Conservation (phyloP, 1,139 yeast genomes). For the Arxiozyma telluris region DNA sequence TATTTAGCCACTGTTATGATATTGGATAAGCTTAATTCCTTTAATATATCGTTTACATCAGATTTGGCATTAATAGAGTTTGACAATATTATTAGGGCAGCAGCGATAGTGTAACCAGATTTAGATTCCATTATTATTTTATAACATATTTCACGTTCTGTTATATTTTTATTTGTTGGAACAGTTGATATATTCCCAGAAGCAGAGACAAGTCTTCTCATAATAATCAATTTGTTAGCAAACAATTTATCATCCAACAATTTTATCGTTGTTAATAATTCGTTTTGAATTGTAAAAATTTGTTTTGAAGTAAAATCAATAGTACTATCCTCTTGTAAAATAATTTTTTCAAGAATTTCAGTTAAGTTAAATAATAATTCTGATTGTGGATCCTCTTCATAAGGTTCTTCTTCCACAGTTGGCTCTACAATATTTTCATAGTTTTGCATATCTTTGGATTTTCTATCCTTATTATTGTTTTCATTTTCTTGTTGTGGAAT, state of each 20-base stretch:
- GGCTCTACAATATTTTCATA: constrained; percentile 5
- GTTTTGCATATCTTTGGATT: constrained; percentile 7
- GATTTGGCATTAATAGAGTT: constrained; percentile 20
- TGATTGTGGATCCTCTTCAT: constrained; percentile 12
- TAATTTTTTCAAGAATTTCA: constrained; percentile 15
- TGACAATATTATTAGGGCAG: constrained; percentile 21
- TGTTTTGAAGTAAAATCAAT: constrained; percentile 9
- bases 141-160: constrained; percentile 14
- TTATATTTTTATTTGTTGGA: constrained; percentile 13
- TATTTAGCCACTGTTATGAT: constrained; percentile 9
- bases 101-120: constrained; percentile 20
- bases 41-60: constrained; percentile 15
- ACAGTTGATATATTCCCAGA: constrained; percentile 25
- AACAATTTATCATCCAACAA: constrained; percentile 16
- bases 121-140: constrained; percentile 8
- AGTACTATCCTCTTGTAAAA: constrained; percentile 9
- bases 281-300: constrained; percentile 12
- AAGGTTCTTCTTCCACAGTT: constrained; percentile 9
- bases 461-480: background rate
- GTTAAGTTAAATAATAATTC: constrained; percentile 16
- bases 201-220: constrained; percentile 22
- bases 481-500: constrained; percentile 6
- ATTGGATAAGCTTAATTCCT: constrained; percentile 10
- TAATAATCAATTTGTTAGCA: constrained; percentile 22
- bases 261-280: constrained; percentile 15